Base-by-base conservation (phyloP, 257 asterid species). In the Solanum sejunctum region DNA sequence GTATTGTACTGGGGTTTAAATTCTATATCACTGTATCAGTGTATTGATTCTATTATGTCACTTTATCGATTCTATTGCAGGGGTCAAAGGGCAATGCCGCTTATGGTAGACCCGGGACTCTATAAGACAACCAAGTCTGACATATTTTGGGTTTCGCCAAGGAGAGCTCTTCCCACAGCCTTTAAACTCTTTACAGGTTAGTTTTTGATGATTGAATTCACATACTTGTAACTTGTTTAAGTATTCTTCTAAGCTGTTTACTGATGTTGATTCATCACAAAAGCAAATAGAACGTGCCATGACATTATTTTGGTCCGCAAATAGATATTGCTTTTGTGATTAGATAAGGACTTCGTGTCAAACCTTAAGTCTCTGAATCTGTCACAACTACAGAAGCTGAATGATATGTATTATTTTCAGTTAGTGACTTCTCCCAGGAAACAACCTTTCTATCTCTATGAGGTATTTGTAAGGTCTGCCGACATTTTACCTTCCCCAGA, bases 101-200 rank as follows among this genome's bases (percentile, higher is more conserved):
- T 91, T 84, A 83, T 91, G 2, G 83, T 91, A 45, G 93, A 91
- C 84, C 93, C 93, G 9, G 93, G 93, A 51, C 90, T 91, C 56
- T 91, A 89, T 88, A 88, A 80, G 82, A 86, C 43, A 45, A 88
- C 77, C 17, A 91, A 91, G 72, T 86, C 92, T 8, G 91, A 91
- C 49, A 66, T 91, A 87, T 89, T 88, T 81, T 87, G 87, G 87
- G 93, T 86, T 64, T n/a, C 80, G 3, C 92, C 92, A 11, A 73
- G 20, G 60, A 88, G 93, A 87, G 18, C 39, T 43, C 87, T 91
- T 54, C 93, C 93, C 17, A 87, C 84, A 64, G 86, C 92, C 60
- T 91, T 89, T 89, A 97, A 92, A 90, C 87, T 97, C 87, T 97
- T 95, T 86, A 91, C 98, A 8, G 98, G 98, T 97, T 70, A 90